Evolutionary conservation across 225 moss, liverwort and hornwort genomes (phyloP), one percentile per base, ranked within the genome.

Genomic region (Pleurozium schreberi): DNA sequence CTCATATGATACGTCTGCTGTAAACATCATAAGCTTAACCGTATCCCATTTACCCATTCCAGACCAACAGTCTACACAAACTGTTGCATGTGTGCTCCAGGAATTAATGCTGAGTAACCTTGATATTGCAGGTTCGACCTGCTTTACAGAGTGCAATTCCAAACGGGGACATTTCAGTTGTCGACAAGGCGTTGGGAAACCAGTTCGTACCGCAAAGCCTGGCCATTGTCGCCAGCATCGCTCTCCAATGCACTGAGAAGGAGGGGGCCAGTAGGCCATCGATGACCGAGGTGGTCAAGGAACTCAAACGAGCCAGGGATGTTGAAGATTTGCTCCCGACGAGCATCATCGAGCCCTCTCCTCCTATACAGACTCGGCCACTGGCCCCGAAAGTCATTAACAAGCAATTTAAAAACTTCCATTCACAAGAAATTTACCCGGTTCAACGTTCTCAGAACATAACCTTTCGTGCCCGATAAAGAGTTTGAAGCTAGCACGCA

Each of bases 261-360:
- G 93, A 94, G 66, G 89, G 90, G 31, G 50, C 85, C 70, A 87
- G 84, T 40, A 93, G 96, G 88, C 95, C 96, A 82, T 91, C 95
- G 61, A 96, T 96, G 96, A 83, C 90, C 30, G 93, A 96, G 73
- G 96, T 96, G 67, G 83, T 93, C 83, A 92, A 89, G 86, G 95
- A 94, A 81, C 96, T 96, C 42, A 91, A 94, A 84, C 90, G 93
- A 75, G 94, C 96, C 53, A 82, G 91, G 86, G 88, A 91, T 86
- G 67, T 81, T 19, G 95, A 96, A 90, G 91, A 92, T 83, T 80
- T 89, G 82, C 79, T 92, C 73, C 89, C 92, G 40, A 80, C 91
- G 59, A 87, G 38, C 90, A 68, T 34, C 68, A 70, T 55, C 26
- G 90, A 91, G 59, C 50, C 81, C 40, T 58, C 90, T 42, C 59